Evolutionary conservation across 116 monocot genomes (phyloP).

Genomic region (Iris pallida): DNA sequence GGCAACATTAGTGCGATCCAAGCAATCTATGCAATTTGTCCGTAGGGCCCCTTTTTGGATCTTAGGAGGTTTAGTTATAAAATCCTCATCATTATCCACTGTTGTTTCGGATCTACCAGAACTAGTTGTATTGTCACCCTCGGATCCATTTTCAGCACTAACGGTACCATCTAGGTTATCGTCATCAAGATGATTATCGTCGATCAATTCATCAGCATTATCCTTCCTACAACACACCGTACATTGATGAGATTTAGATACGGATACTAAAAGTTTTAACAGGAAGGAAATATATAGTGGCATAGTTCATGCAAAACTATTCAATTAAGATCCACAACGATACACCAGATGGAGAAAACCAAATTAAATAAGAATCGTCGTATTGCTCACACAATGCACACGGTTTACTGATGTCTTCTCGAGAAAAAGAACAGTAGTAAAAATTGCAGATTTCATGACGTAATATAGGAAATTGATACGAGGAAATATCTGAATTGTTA

Average conservation of each 20-base stretch:
- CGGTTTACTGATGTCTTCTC: too few relatives aligned
- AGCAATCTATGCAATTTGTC: constrained; percentile 70
- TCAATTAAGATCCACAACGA: too few relatives aligned
- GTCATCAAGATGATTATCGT: constrained; percentile 4
- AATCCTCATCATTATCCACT: constrained; percentile 12
- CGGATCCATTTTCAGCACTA: background rate
- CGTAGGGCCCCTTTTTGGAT: constrained; percentile 59
- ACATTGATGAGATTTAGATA: background rate
- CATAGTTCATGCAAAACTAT: too few relatives aligned
- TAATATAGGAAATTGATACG: too few relatives aligned
- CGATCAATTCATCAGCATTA: constrained; percentile 6
- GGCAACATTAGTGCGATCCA: constrained; percentile 77
- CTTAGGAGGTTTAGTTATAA: constrained; percentile 14
- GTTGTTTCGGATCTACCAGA: constrained; percentile 20
- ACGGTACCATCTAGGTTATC: constrained; percentile 12
- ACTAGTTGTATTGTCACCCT: constrained; percentile 12
- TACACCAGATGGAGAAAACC: too few relatives aligned
- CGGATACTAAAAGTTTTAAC: background rate
- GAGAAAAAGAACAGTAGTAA: too few relatives aligned
- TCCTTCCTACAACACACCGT: constrained; percentile 22
- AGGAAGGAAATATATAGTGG: background rate
- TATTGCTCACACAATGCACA: too few relatives aligned
- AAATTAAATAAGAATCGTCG: too few relatives aligned
- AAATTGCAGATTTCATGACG: too few relatives aligned
- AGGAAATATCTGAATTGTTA: too few relatives aligned